phyloP scores from a whole-genome alignment of 2,329 filamentous ascomycete species.

The Epichloe uncinata region DNA sequence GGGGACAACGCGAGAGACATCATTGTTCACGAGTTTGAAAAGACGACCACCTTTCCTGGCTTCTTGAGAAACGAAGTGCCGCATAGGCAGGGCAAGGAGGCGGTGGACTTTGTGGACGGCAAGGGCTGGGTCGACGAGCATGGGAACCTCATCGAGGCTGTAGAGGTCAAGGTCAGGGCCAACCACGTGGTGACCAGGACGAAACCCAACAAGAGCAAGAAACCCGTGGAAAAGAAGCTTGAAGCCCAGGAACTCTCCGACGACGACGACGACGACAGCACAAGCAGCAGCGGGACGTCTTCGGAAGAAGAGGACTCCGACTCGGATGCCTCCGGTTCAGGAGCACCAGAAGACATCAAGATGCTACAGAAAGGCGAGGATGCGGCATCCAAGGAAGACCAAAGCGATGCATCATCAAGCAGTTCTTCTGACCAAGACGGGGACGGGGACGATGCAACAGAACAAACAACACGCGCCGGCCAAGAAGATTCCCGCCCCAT shows the following conservation, averaged over 20 bases:
- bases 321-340: slow-evolving; percentile 16
- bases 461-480: slow-evolving; percentile 11
- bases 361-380: slow-evolving; percentile 9
- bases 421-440: slow-evolving; percentile 8
- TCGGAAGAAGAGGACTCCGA: slow-evolving; percentile 20
- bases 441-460: neutral
- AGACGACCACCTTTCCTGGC: slow-evolving; percentile 67
- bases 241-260: neutral
- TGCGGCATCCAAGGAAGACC: slow-evolving; percentile 8
- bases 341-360: slow-evolving; percentile 9
- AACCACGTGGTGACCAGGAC: neutral
- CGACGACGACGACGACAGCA: slow-evolving; percentile 23
- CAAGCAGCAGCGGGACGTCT: slow-evolving; percentile 26
- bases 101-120: slow-evolving; percentile 60
- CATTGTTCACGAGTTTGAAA: slow-evolving; percentile 79
- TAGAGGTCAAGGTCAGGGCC: slow-evolving; percentile 23
- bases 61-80: slow-evolving; percentile 51
- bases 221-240: slow-evolving; percentile 8
- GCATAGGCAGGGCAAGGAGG: slow-evolving; percentile 21
- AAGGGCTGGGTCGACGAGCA: slow-evolving; percentile 78
- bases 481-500: slow-evolving; percentile 15
- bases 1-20: slow-evolving; percentile 31
- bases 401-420: slow-evolving; percentile 4
- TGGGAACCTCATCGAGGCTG: slow-evolving; percentile 59
- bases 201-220: slow-evolving; percentile 11